Evolutionary conservation across 2,329 filamentous ascomycete species (phyloP).

Genomic region (Claviceps maximensis): DNA sequence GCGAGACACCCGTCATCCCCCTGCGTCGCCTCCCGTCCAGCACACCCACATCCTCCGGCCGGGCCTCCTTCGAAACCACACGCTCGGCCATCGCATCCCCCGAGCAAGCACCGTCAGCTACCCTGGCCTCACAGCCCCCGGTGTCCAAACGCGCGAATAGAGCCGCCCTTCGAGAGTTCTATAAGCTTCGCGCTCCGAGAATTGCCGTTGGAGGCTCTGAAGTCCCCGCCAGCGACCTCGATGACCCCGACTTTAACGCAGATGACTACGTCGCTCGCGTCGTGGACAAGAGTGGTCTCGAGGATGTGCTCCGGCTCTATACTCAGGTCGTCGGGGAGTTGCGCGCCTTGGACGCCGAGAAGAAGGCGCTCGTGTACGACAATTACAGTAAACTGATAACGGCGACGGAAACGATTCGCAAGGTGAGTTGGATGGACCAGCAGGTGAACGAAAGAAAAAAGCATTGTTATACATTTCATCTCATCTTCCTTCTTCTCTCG

Average conservation of each 20-base stretch:
- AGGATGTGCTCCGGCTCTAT: slow-evolving; percentile 58
- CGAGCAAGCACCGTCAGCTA: slow-evolving; percentile 17
- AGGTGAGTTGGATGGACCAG: slow-evolving; percentile 28
- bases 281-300: slow-evolving; percentile 48
- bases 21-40: slow-evolving; percentile 42
- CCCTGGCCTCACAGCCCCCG: slow-evolving; percentile 17
- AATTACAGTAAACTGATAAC: slow-evolving; percentile 95
- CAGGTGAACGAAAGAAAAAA: not conserved
- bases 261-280: slow-evolving; percentile 52
- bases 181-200: slow-evolving; percentile 52
- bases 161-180: slow-evolving; percentile 83
- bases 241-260: slow-evolving; percentile 58
- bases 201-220: slow-evolving; percentile 38
- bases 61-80: slow-evolving; percentile 56
- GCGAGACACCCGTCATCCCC: slow-evolving; percentile 37
- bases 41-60: slow-evolving; percentile 59
- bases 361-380: slow-evolving; percentile 94
- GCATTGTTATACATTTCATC: too few species aligned
- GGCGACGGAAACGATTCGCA: slow-evolving; percentile 91
- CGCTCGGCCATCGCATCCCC: slow-evolving; percentile 48
- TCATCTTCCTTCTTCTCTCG: not conserved
- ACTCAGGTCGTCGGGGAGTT: slow-evolving; percentile 67
- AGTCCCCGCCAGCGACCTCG: slow-evolving; percentile 57
- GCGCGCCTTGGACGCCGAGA: slow-evolving; percentile 80
- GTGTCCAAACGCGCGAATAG: slow-evolving; percentile 52